Base-by-base conservation (phyloP, 1,284 basidiomycete species). In the Irpex rosettiformis region DNA sequence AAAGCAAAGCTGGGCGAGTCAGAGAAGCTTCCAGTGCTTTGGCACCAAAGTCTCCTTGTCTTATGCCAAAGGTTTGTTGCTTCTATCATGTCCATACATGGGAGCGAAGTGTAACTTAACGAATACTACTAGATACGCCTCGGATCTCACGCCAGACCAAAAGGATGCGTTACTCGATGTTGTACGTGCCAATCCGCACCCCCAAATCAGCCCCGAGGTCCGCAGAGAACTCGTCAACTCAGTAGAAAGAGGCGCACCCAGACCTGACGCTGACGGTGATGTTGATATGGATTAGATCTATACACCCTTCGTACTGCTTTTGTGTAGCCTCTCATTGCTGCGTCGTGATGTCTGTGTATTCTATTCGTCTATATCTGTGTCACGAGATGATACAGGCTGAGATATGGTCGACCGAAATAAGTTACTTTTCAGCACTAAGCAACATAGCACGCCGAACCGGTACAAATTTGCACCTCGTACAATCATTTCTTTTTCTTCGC, bases 101-200 rank as follows among this genome's bases (percentile, higher is more conserved):
- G 43, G 7, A 45, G 6, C 8, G 21, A 45, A n/a, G 43, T 18
- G 13, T 18, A 52, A n/a, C 7, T 18, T 52, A 8, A 13, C 40
- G 43, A 16, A 48, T 47, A 25, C 27, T 16, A 25, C 18, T 64
- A 96, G 94, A 67, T 99, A 99, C 74, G 93, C 94, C 33, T 88
- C 92, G n/a, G 96, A 99, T 74, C 73, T 99, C 64, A 98, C 97
- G 0, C 91, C 92, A 0, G 96, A 99, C 72, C 97, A 99, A 72
- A 99, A 98, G 73, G 93, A 97, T 68, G 95, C 96, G 0, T 77
- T 99, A n/a, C 76, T 98, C 57, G 97, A 99, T 68, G 92, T 98
- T 43, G 82, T 97, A 56, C 85, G 95, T 30, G 89, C 85, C 2
- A 90, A 93, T 54, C 86, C 89, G 8, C 97, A 99, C 72, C 80